phyloP scores from a whole-genome alignment of 768 basidiomycete genomes.

The Macrolepiota albuminosa region DNA sequence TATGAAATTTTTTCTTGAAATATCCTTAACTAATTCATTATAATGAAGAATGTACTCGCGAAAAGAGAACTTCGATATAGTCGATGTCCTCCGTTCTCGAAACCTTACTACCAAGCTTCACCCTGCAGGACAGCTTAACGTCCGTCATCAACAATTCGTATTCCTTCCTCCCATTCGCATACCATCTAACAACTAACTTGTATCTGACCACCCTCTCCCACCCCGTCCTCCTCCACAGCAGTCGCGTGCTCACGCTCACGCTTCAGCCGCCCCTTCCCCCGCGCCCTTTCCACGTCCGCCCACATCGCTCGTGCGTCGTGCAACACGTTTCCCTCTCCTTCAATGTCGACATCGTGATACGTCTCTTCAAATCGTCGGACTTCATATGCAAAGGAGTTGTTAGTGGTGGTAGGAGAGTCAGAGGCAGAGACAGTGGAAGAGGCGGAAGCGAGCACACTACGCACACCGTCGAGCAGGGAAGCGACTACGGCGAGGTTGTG shows the following conservation, averaged over 20 bases:
- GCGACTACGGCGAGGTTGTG: conserved; percentile 74
- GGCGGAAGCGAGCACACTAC: conserved; percentile 22
- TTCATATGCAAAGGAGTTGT: neutral
- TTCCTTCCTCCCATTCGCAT: too few species aligned
- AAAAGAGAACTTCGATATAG: too few species aligned
- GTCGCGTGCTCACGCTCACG: neutral
- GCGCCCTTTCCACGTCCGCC: neutral
- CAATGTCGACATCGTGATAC: neutral
- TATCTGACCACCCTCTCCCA: neutral
- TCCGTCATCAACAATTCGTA: too few species aligned
- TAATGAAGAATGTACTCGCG: too few species aligned
- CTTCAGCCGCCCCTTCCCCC: neutral
- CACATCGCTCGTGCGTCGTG: neutral
- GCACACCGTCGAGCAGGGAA: conserved; percentile 57
- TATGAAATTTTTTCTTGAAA: too few species aligned
- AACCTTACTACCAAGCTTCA: too few species aligned
- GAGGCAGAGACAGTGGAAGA: neutral
- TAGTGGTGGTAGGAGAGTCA: neutral
- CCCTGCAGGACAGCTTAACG: too few species aligned
- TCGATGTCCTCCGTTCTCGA: too few species aligned
- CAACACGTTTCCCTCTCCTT: neutral
- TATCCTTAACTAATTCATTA: too few species aligned
- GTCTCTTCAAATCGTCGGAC: neutral
- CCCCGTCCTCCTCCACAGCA: neutral
- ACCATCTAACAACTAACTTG: too few species aligned